Evolutionary conservation across 768 basidiomycete genomes (phyloP).

Genomic region (Lactarius pseudohatsudake): DNA sequence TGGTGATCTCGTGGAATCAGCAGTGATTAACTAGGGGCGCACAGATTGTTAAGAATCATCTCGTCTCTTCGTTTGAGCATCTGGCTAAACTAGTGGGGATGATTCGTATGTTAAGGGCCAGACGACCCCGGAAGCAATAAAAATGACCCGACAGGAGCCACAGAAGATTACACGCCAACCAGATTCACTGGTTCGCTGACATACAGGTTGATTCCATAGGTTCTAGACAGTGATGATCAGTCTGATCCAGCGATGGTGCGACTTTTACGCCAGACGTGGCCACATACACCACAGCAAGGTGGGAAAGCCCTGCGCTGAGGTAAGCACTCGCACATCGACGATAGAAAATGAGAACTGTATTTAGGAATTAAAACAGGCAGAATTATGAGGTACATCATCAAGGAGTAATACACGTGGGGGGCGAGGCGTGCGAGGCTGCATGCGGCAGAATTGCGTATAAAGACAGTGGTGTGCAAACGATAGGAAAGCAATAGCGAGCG

Average conservation of each 20-base stretch:
- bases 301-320: neutral
- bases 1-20: neutral
- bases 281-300: no score
- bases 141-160: neutral
- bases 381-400: conserved; percentile 26
- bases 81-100: neutral
- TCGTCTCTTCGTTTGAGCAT: neutral
- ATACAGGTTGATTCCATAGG: neutral
- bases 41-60: neutral
- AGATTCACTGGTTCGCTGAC: neutral
- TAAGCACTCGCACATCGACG: neutral
- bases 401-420: conserved; percentile 25
- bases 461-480: conserved; percentile 27
- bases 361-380: conserved; percentile 19
- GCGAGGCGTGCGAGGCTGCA: conserved; percentile 24
- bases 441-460: conserved; percentile 17
- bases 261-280: conserved; percentile 2
- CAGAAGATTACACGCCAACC: neutral
- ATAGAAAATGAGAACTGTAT: conserved; percentile 3
- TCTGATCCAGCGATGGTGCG: neutral
- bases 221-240: conserved; percentile 1
- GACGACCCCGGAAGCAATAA: neutral
- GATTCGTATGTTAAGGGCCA: neutral
- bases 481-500: conserved; percentile 17
- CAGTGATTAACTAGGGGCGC: neutral